Evolutionary conservation across 179 eudicot species (phyloP), one percentile per base, ranked within the genome.

Genomic region (Nepenthes alata): DNA sequence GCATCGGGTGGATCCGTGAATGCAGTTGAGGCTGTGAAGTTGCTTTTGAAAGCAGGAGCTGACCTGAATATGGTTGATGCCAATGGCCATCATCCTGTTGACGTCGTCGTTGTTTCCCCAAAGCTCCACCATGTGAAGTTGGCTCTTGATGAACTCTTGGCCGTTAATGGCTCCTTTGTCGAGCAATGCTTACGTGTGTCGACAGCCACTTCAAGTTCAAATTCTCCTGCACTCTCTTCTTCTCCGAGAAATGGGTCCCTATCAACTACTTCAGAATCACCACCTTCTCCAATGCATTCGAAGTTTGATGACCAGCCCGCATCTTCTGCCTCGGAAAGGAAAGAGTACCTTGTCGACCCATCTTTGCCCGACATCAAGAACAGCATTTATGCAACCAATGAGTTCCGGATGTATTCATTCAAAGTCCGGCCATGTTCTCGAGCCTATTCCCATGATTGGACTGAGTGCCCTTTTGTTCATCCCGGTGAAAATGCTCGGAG

Each of bases 401-500:
- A 85, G 57, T 85, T 85, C 59, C 72, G 90, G 4, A 85, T 85
- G 90, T 85, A 69, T 55, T 76, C 84, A 2, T 85, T 85, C 70
- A 85, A 85, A 68, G 74, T 85, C 35, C 75, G 87, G 6, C 83
- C 91, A 35, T 85, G 91, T 63, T 85, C 91, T 7, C 83, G 91
- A 12, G 91, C 87, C 38, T 85, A 85, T 52, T 82, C 91, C 10
- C 91, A 85, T 62, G 91, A 85, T 47, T 85, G 91, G 91, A 85
- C 91, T 0, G 91, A 85, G 60, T 85, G 91, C 69, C 91, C 91
- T 15, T 85, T 85, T 73, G 85, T 82, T 55, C 91, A 85, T 62
- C 91, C 91, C 0, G 91, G 91, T n/a, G 87, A 85, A 69, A 85
- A 85, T 64, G 91, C 91, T 13, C 67, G 91, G 44, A 82, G 91